phyloP scores from a whole-genome alignment of 148 eudicot species.

The Rheum nobile region DNA sequence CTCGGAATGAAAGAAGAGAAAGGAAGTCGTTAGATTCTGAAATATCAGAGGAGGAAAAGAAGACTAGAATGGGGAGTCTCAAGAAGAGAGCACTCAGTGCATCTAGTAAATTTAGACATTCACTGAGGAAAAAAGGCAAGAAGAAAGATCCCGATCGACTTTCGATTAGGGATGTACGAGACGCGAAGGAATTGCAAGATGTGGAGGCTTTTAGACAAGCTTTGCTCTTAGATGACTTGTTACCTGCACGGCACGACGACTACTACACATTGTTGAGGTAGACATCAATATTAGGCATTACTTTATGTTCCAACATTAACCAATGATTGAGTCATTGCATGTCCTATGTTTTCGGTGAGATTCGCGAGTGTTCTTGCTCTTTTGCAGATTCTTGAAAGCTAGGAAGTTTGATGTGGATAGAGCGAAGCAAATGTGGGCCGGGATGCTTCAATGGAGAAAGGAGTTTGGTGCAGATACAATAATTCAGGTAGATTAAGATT shows the following conservation, averaged over 20 bases:
- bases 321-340: not conserved
- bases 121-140: slow-evolving; percentile 29
- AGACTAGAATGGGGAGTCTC: slow-evolving; percentile 29
- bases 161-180: slow-evolving; percentile 44
- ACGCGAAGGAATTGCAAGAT: slow-evolving; percentile 52
- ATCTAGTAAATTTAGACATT: slow-evolving; percentile 32
- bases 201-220: slow-evolving; percentile 62
- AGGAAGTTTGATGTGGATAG: slow-evolving; percentile 67
- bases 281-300: no score
- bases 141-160: slow-evolving; percentile 19
- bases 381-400: slow-evolving; percentile 66
- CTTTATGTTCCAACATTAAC: not conserved
- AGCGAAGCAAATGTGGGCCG: slow-evolving; percentile 77
- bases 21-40: slow-evolving; percentile 30
- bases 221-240: slow-evolving; percentile 47
- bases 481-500: slow-evolving; percentile 34
- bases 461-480: slow-evolving; percentile 72
- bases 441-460: slow-evolving; percentile 79
- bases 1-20: slow-evolving; percentile 24
- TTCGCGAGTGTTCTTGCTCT: not conserved
- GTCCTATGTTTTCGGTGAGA: not conserved
- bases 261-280: slow-evolving; percentile 71
- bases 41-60: slow-evolving; percentile 31
- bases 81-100: slow-evolving; percentile 49
- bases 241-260: slow-evolving; percentile 65